Conservation (phyloP, 176 grass and related monocot genomes). For the Saccharum spontaneum region DNA sequence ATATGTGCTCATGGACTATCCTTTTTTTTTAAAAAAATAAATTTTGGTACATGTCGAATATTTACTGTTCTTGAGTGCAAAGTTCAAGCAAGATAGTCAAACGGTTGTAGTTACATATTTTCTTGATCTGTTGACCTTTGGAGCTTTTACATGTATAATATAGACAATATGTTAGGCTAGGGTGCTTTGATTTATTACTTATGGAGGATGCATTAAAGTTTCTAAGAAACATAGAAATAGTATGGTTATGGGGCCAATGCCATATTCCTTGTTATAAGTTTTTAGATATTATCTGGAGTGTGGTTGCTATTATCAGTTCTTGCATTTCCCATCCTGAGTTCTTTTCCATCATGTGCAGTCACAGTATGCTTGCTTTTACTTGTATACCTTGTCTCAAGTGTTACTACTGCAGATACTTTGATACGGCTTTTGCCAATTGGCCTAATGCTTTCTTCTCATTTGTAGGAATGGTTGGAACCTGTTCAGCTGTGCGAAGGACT, state of each 20-base stretch:
- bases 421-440: not conserved
- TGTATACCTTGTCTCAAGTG: not conserved
- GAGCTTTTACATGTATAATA: not conserved
- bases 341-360: not conserved
- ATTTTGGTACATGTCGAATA: not conserved
- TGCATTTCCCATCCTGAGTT: not conserved
- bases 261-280: not conserved
- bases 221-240: not conserved
- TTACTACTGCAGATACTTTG: not conserved
- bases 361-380: constrained; percentile 11
- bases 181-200: not conserved
- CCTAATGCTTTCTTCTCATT: constrained; percentile 16
- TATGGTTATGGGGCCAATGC: not conserved
- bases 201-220: not conserved
- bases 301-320: not conserved
- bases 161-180: not conserved
- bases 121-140: not conserved
- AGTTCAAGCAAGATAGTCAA: not conserved
- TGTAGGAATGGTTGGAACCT: constrained; percentile 33
- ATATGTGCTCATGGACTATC: not conserved
- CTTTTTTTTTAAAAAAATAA: not conserved
- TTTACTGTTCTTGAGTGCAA: not conserved
- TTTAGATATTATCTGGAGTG: constrained; percentile 7
- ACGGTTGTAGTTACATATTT: not conserved
- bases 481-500: constrained; percentile 12